Conservation (phyloP, 495 filamentous ascomycete species). For the Paragyromitra xinjiangensis region DNA sequence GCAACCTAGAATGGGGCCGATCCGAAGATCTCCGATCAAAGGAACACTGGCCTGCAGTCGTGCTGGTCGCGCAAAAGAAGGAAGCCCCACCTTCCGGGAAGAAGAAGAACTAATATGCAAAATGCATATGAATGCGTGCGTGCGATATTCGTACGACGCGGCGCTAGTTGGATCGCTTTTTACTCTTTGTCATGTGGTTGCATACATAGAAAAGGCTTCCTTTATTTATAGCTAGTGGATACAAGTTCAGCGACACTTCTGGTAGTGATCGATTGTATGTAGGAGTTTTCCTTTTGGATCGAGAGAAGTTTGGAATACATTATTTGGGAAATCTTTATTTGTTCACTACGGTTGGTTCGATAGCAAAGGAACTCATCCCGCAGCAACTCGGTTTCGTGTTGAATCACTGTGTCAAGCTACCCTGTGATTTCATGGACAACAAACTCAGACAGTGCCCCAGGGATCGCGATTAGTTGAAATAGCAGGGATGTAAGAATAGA, state of each 20-base stretch:
- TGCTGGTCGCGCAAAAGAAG: slow-evolving; percentile 57
- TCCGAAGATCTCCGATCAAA: slow-evolving; percentile 52
- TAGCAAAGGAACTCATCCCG: neutral
- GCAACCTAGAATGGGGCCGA: slow-evolving; percentile 56
- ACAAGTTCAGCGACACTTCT: slow-evolving; percentile 12
- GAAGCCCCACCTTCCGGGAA: slow-evolving; percentile 51
- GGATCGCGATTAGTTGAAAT: no score
- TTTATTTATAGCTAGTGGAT: slow-evolving; percentile 32
- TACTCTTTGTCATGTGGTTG: slow-evolving; percentile 39
- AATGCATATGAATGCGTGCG: slow-evolving; percentile 21
- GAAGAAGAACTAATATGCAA: slow-evolving; percentile 54
- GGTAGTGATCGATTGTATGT: slow-evolving; percentile 35
- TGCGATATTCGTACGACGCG: neutral
- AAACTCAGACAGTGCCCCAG: no score
- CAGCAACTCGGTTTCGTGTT: neutral
- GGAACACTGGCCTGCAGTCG: slow-evolving; percentile 56
- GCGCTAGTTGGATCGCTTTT: slow-evolving; percentile 41
- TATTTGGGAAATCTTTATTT: slow-evolving; percentile 8
- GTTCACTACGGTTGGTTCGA: neutral
- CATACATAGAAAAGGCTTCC: slow-evolving; percentile 45
- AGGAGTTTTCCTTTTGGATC: slow-evolving; percentile 37
- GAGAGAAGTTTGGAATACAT: slow-evolving; percentile 41
- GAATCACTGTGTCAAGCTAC: neutral
- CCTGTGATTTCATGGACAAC: no score
- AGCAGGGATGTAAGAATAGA: no score